Evolutionary conservation across 2,329 filamentous ascomycete species (phyloP), one percentile per base, ranked within the genome.

Genomic region (Beauveria bassiana): DNA sequence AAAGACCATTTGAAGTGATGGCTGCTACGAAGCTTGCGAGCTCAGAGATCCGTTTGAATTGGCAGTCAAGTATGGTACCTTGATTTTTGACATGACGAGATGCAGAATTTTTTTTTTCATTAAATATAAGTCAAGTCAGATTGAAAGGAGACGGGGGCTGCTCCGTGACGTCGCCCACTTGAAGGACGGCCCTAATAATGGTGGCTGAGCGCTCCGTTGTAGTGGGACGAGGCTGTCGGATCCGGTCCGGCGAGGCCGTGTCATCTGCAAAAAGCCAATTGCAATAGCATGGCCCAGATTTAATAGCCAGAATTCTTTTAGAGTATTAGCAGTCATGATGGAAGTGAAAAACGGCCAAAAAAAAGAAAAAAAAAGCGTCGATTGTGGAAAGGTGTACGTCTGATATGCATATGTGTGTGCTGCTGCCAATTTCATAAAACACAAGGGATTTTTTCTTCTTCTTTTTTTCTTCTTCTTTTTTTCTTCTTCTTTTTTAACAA

Each of bases 1-100:
- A 40, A 70, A 70, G 10, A 75, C 68, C 67, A 70, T 68, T 22
- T 22, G 53, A 54, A 26, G 34, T 24, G 24, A 12, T 8, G 31
- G 22, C 22, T 52, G 47, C 7, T 31, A 2, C 4, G 6, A 5
- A 12, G 8, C 14, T 28, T 31, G 26, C 7, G 26, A 31, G 16
- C 24, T 3, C 3, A 26, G 24, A 26, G 14, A 38, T 16, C 2
- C 34, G 34, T 38, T 38, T 38, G 18, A 43, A 10, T 43, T 43
- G 7, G 18, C 3, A 43, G 16, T 43, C 18, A 43, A 10, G 18
- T 38, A 38, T 6, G 3, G 1, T 9, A 5, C 3, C 18, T n/a
- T 20, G 16, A 31, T 5, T 20, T 3, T 31, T n/a, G 45, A 46
- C n/a, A 28, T 49, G 2, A 31, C 24, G 5, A 22, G 16, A 18